Conservation (phyloP, 768 basidiomycete genomes). For the Kwoniella newhampshirensis region DNA sequence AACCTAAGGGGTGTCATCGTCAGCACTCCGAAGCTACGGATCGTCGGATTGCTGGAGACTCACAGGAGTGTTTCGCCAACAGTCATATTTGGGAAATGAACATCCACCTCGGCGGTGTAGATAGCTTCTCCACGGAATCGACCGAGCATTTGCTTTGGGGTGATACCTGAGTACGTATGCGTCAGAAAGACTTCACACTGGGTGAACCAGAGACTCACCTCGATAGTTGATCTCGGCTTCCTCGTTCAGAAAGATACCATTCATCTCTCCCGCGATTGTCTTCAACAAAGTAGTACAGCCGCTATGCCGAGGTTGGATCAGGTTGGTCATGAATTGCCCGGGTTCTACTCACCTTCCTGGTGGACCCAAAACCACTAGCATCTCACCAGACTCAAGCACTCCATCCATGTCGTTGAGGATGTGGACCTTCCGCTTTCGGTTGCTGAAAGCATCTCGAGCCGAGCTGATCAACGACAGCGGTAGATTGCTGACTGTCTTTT, state of each 20-base stretch:
- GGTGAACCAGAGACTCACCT: conserved; percentile 38
- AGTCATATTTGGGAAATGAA: conserved; percentile 53
- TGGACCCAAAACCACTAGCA: conserved; percentile 63
- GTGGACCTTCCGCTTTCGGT: conserved; percentile 48
- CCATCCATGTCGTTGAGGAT: conserved; percentile 69
- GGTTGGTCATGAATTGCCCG: neutral
- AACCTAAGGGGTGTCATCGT: conserved; percentile 19
- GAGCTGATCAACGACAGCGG: conserved; percentile 30
- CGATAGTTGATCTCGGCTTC: conserved; percentile 48
- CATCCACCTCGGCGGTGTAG: conserved; percentile 54
- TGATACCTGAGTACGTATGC: conserved; percentile 48
- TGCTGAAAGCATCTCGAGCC: conserved; percentile 31
- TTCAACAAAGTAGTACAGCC: conserved; percentile 59
- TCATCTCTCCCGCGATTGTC: conserved; percentile 56
- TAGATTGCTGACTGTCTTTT: conserved; percentile 56
- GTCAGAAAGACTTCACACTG: neutral
- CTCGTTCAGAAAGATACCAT: conserved; percentile 48
- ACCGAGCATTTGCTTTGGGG: conserved; percentile 56
- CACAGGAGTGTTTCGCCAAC: conserved; percentile 49
- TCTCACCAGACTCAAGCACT: conserved; percentile 67
- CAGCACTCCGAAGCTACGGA: too few relatives aligned
- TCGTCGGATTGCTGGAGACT: too few relatives aligned
- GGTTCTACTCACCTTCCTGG: conserved; percentile 45
- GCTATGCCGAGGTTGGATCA: conserved; percentile 22
- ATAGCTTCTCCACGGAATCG: conserved; percentile 57